Evolutionary conservation across 1,284 basidiomycete genomes (phyloP).

Genomic region (Schizopora paradoxa): DNA sequence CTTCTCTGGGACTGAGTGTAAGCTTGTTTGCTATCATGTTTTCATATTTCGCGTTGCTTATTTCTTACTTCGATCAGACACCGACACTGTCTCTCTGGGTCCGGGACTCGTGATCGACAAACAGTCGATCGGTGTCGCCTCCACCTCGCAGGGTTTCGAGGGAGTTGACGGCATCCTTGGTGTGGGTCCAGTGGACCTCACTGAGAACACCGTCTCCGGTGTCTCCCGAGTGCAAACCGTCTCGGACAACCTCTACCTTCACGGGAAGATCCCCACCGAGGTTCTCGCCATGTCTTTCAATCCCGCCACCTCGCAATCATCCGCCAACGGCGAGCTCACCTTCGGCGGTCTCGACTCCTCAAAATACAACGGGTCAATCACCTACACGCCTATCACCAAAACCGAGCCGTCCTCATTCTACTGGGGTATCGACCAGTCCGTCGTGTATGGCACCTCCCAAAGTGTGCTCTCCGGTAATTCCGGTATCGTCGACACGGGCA

Average conservation of each 20-base stretch:
- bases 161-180: conserved; percentile 53
- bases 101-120: conserved; percentile 27
- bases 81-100: conserved; percentile 29
- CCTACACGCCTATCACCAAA: conserved; percentile 42
- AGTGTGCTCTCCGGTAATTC: conserved; percentile 42
- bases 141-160: conserved; percentile 31
- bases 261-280: conserved; percentile 33
- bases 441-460: conserved; percentile 43
- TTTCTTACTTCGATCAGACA: conserved; percentile 26
- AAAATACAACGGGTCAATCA: conserved; percentile 43
- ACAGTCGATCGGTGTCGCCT: conserved; percentile 58
- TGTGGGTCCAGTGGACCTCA: conserved; percentile 30
- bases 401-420: conserved; percentile 44
- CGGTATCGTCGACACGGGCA: conserved; percentile 62
- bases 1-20: conserved; percentile 19
- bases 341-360: conserved; percentile 44
- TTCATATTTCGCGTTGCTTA: no score
- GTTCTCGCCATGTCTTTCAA: conserved; percentile 46
- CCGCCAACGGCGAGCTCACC: conserved; percentile 29
- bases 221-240: conserved; percentile 36
- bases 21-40: no score
- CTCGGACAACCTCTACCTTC: conserved; percentile 42
- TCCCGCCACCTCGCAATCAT: conserved; percentile 32
- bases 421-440: conserved; percentile 60
- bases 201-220: conserved; percentile 19